Conservation (phyloP, 441 rosid genomes). For the California macrophylla region DNA sequence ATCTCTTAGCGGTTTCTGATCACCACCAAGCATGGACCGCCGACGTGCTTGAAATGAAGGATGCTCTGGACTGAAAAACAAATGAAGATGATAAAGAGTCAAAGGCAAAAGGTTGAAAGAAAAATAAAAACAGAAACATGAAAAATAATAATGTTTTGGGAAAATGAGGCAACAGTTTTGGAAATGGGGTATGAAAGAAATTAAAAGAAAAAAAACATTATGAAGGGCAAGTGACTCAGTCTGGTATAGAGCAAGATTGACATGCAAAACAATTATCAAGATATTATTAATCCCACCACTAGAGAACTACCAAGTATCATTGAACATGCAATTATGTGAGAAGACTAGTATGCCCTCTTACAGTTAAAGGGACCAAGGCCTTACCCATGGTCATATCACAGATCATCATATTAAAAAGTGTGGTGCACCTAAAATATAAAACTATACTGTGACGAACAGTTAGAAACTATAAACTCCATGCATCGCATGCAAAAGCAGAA, state of each 20-base stretch:
- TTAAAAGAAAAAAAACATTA: neutral
- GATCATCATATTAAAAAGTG: neutral
- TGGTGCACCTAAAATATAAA: neutral
- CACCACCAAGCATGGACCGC: conserved; percentile 85
- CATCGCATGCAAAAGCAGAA: conserved; percentile 3
- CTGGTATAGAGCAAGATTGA: neutral
- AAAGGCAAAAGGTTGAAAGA: conserved; percentile 89
- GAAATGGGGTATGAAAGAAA: too few relatives aligned
- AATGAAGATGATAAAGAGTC: too few relatives aligned
- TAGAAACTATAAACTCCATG: neutral
- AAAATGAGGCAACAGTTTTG: too few relatives aligned
- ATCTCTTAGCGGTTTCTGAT: conserved; percentile 57
- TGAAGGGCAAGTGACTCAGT: neutral
- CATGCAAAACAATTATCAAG: neutral
- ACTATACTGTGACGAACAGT: neutral
- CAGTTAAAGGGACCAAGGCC: neutral
- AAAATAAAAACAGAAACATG: conserved; percentile 4
- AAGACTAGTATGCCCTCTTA: neutral
- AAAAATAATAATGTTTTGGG: too few relatives aligned
- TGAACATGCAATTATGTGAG: neutral
- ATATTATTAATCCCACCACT: neutral
- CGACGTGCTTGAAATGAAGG: conserved; percentile 48
- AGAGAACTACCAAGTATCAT: neutral
- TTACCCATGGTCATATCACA: neutral
- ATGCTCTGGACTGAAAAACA: neutral